A percentile compares a stretch with the other conserved stretches of the same genome.
Conservation (phyloP, 2,329 filamentous ascomycete genomes). For the Nemania sp. region DNA sequence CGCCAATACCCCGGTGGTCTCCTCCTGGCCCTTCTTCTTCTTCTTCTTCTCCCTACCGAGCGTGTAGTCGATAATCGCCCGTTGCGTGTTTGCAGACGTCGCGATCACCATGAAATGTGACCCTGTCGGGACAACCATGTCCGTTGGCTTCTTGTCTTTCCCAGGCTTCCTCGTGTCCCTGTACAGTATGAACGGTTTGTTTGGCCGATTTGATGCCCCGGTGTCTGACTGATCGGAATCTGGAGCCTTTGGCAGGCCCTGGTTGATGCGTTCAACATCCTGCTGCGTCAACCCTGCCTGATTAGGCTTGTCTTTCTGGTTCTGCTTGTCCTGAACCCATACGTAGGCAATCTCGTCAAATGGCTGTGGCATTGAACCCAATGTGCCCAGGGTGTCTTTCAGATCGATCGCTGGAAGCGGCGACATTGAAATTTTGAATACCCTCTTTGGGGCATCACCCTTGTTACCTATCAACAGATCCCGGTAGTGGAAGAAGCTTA, state of each 20-base stretch:
- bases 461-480: not conserved
- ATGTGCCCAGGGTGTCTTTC: not conserved
- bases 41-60: not conserved
- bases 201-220: too few relatives aligned
- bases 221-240: too few relatives aligned
- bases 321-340: not conserved
- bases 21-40: not conserved
- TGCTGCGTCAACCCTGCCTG: not conserved
- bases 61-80: not conserved
- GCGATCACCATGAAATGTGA: not conserved
- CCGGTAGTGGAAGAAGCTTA: not conserved
- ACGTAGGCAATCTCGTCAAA: slow-evolving; percentile 1
- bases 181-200: not conserved
- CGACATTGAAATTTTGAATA: not conserved
- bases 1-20: not conserved
- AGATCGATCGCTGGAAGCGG: not conserved
- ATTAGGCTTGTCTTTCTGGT: not conserved
- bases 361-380: not conserved
- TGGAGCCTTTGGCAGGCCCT: not conserved
- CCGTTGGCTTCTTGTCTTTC: not conserved
- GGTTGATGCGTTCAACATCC: not conserved
- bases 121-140: not conserved
- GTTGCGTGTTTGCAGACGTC: not conserved
- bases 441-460: not conserved
- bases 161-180: slow-evolving; percentile 1